A percentile compares a stretch with the other conserved stretches of the same genome.
Evolutionary conservation across 2,329 filamentous ascomycete genomes (phyloP).

Genomic region (Apiospora malaysiana): DNA sequence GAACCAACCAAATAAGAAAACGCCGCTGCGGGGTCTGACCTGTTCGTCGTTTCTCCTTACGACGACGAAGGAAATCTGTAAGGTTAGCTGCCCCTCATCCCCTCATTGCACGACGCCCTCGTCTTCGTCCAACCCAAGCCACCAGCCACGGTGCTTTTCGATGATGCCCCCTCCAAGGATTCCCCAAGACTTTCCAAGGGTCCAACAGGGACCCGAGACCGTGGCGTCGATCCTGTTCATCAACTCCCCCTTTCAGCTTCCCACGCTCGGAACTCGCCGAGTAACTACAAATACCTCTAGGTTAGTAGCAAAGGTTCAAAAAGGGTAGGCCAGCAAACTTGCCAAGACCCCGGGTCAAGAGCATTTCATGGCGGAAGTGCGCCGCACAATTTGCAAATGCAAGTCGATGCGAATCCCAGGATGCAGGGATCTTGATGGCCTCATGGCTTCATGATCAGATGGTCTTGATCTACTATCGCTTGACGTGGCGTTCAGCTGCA

Average conservation of each 20-base stretch:
- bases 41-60: background rate
- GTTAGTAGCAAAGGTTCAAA: too few relatives aligned
- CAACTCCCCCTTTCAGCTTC: background rate
- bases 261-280: background rate
- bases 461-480: background rate
- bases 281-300: background rate
- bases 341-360: background rate
- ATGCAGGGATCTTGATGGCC: background rate
- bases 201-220: background rate
- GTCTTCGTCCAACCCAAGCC: background rate
- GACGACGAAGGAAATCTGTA: background rate
- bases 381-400: background rate
- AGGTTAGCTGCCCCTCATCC: background rate
- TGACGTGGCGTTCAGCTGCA: conserved; percentile 15
- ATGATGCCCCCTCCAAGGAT: background rate
- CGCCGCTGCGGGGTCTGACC: background rate
- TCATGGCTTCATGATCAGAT: background rate
- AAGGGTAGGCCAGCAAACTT: background rate
- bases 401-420: background rate
- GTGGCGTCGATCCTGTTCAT: background rate
- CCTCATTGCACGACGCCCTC: background rate
- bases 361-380: background rate
- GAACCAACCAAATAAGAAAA: background rate
- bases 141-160: background rate
- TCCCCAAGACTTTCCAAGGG: background rate